Evolutionary conservation across 257 asterid species (phyloP).

Genomic region (Nicotiana sylvestris): DNA sequence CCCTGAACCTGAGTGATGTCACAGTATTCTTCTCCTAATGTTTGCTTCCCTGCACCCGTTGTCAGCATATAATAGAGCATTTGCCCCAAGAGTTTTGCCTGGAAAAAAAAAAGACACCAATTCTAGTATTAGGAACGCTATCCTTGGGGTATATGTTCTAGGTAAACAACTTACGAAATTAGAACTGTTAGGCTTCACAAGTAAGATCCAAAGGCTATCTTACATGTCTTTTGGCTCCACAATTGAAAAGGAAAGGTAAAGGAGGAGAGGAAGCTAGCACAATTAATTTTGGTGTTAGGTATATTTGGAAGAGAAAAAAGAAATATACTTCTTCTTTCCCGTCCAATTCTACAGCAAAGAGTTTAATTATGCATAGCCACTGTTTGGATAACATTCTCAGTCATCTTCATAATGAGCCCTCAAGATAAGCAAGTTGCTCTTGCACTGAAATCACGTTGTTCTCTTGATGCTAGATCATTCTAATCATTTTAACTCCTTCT

Average conservation of each 20-base stretch:
- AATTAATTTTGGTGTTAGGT: background rate
- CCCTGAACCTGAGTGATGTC: conserved; percentile 79
- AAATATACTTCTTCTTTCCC: background rate
- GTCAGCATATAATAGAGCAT: conserved; percentile 88
- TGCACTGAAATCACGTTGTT: background rate
- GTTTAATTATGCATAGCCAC: background rate
- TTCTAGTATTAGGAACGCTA: background rate
- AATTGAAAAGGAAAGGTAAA: background rate
- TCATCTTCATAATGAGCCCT: background rate
- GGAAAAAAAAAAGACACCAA: conserved; percentile 18
- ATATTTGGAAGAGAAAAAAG: background rate
- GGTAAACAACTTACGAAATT: background rate
- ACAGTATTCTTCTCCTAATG: conserved; percentile 97
- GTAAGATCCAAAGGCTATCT: background rate
- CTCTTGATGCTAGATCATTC: background rate
- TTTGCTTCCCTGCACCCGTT: conserved; percentile 94
- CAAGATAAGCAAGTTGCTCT: background rate
- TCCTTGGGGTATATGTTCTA: background rate
- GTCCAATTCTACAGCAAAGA: background rate
- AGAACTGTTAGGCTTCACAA: background rate
- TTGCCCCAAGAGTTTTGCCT: conserved; percentile 95
- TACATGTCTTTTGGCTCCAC: background rate
- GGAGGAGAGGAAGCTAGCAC: background rate
- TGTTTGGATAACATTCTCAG: background rate
- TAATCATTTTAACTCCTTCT: background rate